Conservation (phyloP, 73 alveolate genomes). For the Paramecium octaurelia region DNA sequence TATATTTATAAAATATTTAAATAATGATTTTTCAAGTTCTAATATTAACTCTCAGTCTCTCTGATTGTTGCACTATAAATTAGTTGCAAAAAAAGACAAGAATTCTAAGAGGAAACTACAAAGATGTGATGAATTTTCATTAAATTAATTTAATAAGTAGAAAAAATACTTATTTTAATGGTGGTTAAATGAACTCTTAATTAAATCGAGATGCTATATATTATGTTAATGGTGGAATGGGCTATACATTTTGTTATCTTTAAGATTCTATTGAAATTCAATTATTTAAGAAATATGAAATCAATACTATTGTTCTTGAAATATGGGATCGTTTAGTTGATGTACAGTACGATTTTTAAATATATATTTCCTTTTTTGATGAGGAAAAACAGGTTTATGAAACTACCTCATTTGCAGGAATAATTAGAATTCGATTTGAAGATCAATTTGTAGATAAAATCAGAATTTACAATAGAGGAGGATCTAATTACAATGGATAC, state of each 20-base stretch:
- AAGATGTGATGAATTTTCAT: neutral
- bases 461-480: neutral
- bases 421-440: neutral
- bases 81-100: neutral
- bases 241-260: neutral
- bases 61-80: neutral
- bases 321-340: neutral
- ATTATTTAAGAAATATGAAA: neutral
- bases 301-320: neutral
- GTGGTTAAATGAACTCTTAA: neutral
- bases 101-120: neutral
- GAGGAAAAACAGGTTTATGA: neutral
- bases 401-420: neutral
- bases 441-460: neutral
- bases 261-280: neutral
- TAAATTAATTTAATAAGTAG: neutral
- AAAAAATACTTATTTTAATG: neutral
- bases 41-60: neutral
- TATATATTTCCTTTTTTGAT: neutral
- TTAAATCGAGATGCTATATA: neutral
- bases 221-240: neutral
- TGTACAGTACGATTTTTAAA: neutral
- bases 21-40: neutral
- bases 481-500: neutral
- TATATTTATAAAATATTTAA: neutral